Conservation (phyloP, 2,329 filamentous ascomycete species). For the Aureobasidium uvarum region DNA sequence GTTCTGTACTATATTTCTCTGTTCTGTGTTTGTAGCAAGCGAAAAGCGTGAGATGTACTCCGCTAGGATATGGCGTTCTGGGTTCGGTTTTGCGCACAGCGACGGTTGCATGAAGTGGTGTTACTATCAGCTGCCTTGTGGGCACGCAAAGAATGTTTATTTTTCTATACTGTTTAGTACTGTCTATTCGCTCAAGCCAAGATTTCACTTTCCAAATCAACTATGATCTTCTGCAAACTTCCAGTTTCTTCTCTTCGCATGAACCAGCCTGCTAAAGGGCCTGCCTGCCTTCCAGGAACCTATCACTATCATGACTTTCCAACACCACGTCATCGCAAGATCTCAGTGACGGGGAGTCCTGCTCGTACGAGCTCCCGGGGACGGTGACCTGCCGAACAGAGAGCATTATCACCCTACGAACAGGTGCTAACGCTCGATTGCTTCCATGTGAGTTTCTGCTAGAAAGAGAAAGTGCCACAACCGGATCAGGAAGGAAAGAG, state of each 20-base stretch:
- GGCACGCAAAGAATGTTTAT: neutral
- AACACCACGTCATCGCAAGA: no score
- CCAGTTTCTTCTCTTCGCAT: neutral
- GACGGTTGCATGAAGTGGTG: constrained; percentile 6
- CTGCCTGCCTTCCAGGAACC: no score
- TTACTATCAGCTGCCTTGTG: neutral
- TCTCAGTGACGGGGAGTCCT: no score
- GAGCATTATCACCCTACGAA: no score
- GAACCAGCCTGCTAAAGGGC: neutral
- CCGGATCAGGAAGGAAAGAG: no score
- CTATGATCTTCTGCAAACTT: no score
- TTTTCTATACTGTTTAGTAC: neutral
- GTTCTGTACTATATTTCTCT: neutral
- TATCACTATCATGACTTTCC: no score
- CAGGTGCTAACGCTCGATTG: no score
- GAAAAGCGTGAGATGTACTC: neutral
- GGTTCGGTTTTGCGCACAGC: neutral
- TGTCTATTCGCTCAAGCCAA: neutral
- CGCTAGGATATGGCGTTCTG: constrained; percentile 1
- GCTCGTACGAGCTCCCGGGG: no score
- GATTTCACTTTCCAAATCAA: neutral
- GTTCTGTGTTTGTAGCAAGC: neutral
- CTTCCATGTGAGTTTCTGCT: no score
- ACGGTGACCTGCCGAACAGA: no score
- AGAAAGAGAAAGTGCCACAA: no score